These are phyloP conservation scores for Rhizomucor pusillus DNA, from an alignment of 371 early-diverging fungal species.

Conservation along the genomic window DNA sequence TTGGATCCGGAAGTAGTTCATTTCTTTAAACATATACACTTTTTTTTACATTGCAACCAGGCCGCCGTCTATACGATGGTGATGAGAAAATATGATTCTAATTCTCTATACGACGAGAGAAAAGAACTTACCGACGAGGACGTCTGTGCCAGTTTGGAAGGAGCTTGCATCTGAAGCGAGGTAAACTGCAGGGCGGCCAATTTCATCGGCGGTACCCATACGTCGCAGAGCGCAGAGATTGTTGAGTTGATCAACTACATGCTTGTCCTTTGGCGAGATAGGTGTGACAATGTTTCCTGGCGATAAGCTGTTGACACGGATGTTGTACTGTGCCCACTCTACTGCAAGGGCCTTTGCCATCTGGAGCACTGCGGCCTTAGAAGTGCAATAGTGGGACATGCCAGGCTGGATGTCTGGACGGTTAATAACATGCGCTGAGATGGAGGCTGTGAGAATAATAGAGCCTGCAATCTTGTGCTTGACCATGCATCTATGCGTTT, in stretches of 20 bases:
- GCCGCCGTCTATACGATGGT: slow-evolving; percentile 9
- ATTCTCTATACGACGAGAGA: neutral
- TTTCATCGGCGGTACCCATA: slow-evolving; percentile 21
- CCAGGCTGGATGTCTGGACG: slow-evolving; percentile 24
- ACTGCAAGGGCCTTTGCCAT: slow-evolving; percentile 26
- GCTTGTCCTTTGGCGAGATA: slow-evolving; percentile 20
- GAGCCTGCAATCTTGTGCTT: slow-evolving; percentile 17
- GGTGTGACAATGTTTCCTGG: slow-evolving; percentile 28
- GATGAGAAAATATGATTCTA: neutral
- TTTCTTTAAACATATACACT: slow-evolving; percentile 30
- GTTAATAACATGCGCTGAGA: slow-evolving; percentile 23
- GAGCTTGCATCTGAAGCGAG: slow-evolving; percentile 28
- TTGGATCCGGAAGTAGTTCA: slow-evolving; percentile 45
- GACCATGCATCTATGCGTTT: slow-evolving; percentile 14
- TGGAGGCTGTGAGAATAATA: slow-evolving; percentile 23
- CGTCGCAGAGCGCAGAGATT: slow-evolving; percentile 18
- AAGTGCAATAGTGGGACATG: slow-evolving; percentile 19
- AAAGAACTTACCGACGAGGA: slow-evolving; percentile 18
- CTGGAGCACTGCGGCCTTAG: slow-evolving; percentile 22
- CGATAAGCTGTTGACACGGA: slow-evolving; percentile 25
- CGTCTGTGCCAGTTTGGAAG: slow-evolving; percentile 25
- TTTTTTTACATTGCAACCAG: slow-evolving; percentile 8
- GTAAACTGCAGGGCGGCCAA: slow-evolving; percentile 23
- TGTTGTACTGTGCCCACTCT: slow-evolving; percentile 20
- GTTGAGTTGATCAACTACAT: slow-evolving; percentile 12